Evolutionary conservation across 331 rosid species (phyloP).

Genomic region (Pyrus hybrid): DNA sequence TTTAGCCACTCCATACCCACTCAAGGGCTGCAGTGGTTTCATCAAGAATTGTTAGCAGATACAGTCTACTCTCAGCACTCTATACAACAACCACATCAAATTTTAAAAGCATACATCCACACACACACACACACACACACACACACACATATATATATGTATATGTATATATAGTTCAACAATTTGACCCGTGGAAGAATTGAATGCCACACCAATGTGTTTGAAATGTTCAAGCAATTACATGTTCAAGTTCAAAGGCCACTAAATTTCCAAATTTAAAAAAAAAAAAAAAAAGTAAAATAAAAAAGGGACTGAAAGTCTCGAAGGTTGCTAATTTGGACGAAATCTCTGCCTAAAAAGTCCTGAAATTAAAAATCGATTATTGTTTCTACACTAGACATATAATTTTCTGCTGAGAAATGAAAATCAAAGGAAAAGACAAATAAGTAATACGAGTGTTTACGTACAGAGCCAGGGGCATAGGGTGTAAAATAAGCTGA

Average conservation of each 20-base stretch:
- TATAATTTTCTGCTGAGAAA: background rate
- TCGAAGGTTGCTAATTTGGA: background rate
- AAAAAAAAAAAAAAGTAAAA: too few species aligned
- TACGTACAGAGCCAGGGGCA: background rate
- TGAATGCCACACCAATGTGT: background rate
- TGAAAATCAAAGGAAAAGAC: background rate
- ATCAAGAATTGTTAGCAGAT: background rate
- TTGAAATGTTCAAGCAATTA: background rate
- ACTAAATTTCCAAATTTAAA: background rate
- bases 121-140: too few species aligned
- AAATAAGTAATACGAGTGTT: too few species aligned
- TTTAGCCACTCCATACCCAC: constrained; percentile 12
- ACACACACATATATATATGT: too few species aligned
- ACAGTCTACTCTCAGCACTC: background rate
- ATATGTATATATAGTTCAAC: too few species aligned
- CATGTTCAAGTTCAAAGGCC: background rate
- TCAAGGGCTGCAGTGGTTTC: background rate
- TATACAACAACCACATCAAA: background rate
- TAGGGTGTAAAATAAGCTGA: background rate
- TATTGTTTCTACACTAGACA: background rate
- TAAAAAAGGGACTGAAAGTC: background rate
- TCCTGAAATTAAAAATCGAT: background rate
- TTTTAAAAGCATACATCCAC: background rate
- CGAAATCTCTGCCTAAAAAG: background rate
- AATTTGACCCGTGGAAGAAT: background rate